Evolutionary conservation across 2,329 filamentous ascomycete genomes (phyloP).

Genomic region (Monilinia aucupariae): DNA sequence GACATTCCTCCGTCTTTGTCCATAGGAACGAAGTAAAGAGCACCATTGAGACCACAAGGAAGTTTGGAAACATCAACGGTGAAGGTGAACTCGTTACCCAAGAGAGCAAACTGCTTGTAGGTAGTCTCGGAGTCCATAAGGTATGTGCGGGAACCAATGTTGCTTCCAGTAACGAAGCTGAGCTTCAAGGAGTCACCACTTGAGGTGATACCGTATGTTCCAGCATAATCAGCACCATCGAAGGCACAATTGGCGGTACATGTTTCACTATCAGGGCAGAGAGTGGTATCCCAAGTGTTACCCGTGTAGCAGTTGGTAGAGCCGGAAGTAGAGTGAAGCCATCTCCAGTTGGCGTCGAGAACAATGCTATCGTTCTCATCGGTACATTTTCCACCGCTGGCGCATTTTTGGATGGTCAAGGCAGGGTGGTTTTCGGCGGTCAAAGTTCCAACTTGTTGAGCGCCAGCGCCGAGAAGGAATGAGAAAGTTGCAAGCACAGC

Average conservation of each 20-base stretch:
- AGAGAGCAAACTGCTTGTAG: slow-evolving; percentile 55
- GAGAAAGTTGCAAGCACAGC: slow-evolving; percentile 13
- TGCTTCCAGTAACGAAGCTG: slow-evolving; percentile 16
- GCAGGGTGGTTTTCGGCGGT: slow-evolving; percentile 46
- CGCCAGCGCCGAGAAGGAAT: slow-evolving; percentile 13
- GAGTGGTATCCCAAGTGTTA: slow-evolving; percentile 38
- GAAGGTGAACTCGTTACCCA: slow-evolving; percentile 50
- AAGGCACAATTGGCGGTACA: slow-evolving; percentile 52
- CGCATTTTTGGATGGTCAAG: slow-evolving; percentile 34
- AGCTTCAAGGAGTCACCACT: slow-evolving; percentile 37
- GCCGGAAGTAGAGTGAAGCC: slow-evolving; percentile 38
- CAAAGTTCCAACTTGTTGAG: slow-evolving; percentile 39
- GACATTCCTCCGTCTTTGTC: slow-evolving; percentile 52
- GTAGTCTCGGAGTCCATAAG: slow-evolving; percentile 40
- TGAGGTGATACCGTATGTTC: slow-evolving; percentile 39
- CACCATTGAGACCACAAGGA: slow-evolving; percentile 66
- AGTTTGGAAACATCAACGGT: slow-evolving; percentile 64
- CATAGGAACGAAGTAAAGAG: slow-evolving; percentile 63
- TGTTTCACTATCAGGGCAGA: slow-evolving; percentile 45
- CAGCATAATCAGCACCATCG: slow-evolving; percentile 45
- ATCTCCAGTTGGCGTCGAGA: slow-evolving; percentile 40
- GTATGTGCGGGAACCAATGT: slow-evolving; percentile 41
- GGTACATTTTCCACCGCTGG: slow-evolving; percentile 38
- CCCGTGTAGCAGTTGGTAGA: slow-evolving; percentile 35
- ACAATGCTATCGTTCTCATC: slow-evolving; percentile 45